A percentile compares a stretch with the other conserved stretches of the same genome.
Conservation (phyloP, 495 filamentous ascomycete genomes). For the Penicillium robsamsonii region DNA sequence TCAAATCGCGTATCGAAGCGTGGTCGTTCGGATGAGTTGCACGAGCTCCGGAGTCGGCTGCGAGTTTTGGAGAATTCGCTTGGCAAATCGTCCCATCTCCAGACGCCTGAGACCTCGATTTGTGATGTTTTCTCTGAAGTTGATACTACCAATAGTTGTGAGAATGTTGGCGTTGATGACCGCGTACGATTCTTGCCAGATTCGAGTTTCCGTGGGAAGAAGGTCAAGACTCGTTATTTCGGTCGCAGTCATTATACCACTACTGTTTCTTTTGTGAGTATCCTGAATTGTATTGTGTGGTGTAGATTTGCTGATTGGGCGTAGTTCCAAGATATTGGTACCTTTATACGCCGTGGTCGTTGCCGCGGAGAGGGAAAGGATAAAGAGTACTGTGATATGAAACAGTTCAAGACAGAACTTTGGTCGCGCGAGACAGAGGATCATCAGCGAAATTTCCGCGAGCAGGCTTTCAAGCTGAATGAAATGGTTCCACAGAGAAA, state of each 20-base stretch:
- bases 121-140: conserved; percentile 27
- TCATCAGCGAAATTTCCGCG: conserved; percentile 40
- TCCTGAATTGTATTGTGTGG: background rate
- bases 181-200: conserved; percentile 32
- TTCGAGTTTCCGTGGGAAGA: conserved; percentile 47
- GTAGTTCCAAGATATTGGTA: conserved; percentile 47
- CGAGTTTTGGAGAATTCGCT: conserved; percentile 34
- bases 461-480: conserved; percentile 38
- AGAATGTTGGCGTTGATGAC: conserved; percentile 33
- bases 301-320: conserved; percentile 15
- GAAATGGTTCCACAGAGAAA: conserved; percentile 49
- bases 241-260: conserved; percentile 48
- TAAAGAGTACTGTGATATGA: conserved; percentile 35
- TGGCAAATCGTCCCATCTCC: conserved; percentile 20
- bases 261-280: conserved; percentile 47
- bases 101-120: conserved; percentile 31
- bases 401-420: conserved; percentile 32
- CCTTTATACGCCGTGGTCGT: conserved; percentile 42
- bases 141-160: conserved; percentile 16
- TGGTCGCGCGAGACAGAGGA: conserved; percentile 35
- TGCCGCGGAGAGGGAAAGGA: conserved; percentile 30
- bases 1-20: conserved; percentile 33
- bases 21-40: conserved; percentile 31
- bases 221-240: conserved; percentile 48
- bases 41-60: conserved; percentile 34